Base-by-base conservation (phyloP, 2,329 filamentous ascomycete genomes). In the Fusarium sp. region DNA sequence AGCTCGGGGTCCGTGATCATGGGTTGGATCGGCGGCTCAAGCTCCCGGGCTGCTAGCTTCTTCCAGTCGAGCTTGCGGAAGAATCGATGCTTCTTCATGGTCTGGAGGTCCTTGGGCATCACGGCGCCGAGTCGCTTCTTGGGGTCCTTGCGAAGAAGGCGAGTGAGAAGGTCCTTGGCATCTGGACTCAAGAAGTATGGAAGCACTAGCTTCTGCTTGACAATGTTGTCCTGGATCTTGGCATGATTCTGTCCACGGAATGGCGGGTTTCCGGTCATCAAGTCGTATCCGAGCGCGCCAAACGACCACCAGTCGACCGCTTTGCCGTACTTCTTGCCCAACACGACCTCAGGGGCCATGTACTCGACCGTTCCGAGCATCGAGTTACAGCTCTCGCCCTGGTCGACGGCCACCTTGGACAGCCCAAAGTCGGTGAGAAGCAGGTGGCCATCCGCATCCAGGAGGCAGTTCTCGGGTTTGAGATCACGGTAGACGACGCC, bases 271-370 rank as follows among this genome's bases (percentile, higher is more conserved):
- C 97, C 97, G 11, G 96, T 98, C 82, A 99, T 92, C 38, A 99
- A 87, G 81, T 99, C 97, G 82, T 92, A 97, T 37, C 94, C 95
- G 54, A 99, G 89, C 4, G 96, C 95, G 38, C 97, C 97, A 56
- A 99, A 92, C 6, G 95, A 98, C 97, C 97, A 99, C 96, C 96
- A 99, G 85, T 99, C 97, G 20, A 98, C 97, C 2, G 95, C 92
- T 82, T 95, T 96, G 79, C 96, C 95, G 82, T 99, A 99, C 75
- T 94, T 92, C 74, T 94, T 92, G 70, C 95, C 95, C 71, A 92
- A 90, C 70, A 99, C 91, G 61, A 99, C 94, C 84, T 99, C 97
- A 1, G 97, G 97, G 0, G 97, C 97, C 97, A 99, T 99, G 88
- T 99, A 99, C 82, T 98, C 97, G 68, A 98, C 93, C 0, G 97